phyloP scores from a whole-genome alignment of 208 protist species.

The Trypanosoma vivax region DNA sequence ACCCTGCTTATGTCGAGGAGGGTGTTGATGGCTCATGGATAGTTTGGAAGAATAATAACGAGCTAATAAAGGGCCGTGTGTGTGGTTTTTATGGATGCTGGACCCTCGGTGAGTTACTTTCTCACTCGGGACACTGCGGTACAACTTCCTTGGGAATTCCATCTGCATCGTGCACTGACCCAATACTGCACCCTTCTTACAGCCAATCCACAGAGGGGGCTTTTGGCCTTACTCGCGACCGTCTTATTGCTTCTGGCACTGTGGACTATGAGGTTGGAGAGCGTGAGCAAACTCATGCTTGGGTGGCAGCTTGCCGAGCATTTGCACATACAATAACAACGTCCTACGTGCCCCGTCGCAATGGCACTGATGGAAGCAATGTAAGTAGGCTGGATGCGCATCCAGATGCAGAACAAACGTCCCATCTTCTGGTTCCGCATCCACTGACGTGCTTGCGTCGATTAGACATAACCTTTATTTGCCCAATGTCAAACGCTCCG shows the following conservation, averaged over 20 bases:
- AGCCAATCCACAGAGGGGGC: background rate
- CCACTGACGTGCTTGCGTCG: constrained; percentile 1
- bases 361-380: background rate
- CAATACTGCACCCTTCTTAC: background rate
- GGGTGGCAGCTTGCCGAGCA: constrained; percentile 34
- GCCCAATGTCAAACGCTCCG: constrained; percentile 44
- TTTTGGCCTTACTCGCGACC: constrained; percentile 3
- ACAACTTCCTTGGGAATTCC: no score
- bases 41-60: constrained; percentile 1
- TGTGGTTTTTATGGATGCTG: constrained; percentile 48
- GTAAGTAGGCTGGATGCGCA: background rate
- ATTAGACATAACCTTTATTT: constrained; percentile 14
- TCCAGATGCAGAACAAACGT: no score
- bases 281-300: constrained; percentile 51
- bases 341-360: background rate
- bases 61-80: constrained; percentile 17
- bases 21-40: constrained; percentile 12
- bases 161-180: background rate
- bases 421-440: no score
- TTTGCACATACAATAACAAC: constrained; percentile 33
- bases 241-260: constrained; percentile 2
- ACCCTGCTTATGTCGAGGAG: constrained; percentile 7
- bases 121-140: background rate
- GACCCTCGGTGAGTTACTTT: constrained; percentile 36
- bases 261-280: constrained; percentile 54